A percentile compares a stretch with the other conserved stretches of the same genome.
phyloP scores from a whole-genome alignment of 1,284 basidiomycete species.

The Cryptococcus amylolentus region DNA sequence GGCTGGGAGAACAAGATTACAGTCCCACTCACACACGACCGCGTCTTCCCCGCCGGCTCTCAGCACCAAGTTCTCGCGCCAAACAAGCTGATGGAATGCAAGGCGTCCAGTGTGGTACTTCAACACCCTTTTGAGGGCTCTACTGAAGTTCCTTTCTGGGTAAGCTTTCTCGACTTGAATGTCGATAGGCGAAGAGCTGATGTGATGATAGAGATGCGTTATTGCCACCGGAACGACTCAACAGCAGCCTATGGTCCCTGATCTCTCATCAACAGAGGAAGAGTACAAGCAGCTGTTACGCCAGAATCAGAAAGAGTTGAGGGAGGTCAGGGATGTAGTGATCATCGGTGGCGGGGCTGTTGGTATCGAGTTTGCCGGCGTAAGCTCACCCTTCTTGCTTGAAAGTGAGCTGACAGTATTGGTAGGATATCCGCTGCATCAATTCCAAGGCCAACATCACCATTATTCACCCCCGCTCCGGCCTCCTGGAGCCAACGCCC shows the following conservation, averaged over 20 bases:
- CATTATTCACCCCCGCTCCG: slow-evolving; percentile 28
- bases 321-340: slow-evolving; percentile 34
- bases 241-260: slow-evolving; percentile 38
- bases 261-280: slow-evolving; percentile 15
- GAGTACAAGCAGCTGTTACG: slow-evolving; percentile 22
- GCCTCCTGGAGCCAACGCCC: slow-evolving; percentile 23
- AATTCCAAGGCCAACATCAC: slow-evolving; percentile 27
- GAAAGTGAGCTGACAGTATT: background rate
- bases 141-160: slow-evolving; percentile 46
- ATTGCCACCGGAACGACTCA: slow-evolving; percentile 44
- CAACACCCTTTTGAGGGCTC: slow-evolving; percentile 43
- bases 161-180: slow-evolving; percentile 13
- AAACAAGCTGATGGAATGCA: slow-evolving; percentile 43
- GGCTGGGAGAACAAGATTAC: slow-evolving; percentile 47
- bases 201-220: slow-evolving; percentile 25
- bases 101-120: slow-evolving; percentile 32
- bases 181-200: background rate
- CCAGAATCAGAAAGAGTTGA: slow-evolving; percentile 35
- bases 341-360: slow-evolving; percentile 52
- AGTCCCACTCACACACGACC: slow-evolving; percentile 29
- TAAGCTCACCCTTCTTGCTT: background rate
- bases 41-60: slow-evolving; percentile 34
- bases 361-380: slow-evolving; percentile 51
- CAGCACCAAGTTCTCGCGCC: slow-evolving; percentile 34
- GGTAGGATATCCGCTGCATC: slow-evolving; percentile 12